phyloP scores from a whole-genome alignment of 1,284 basidiomycete species.

The Ustilago crameri region DNA sequence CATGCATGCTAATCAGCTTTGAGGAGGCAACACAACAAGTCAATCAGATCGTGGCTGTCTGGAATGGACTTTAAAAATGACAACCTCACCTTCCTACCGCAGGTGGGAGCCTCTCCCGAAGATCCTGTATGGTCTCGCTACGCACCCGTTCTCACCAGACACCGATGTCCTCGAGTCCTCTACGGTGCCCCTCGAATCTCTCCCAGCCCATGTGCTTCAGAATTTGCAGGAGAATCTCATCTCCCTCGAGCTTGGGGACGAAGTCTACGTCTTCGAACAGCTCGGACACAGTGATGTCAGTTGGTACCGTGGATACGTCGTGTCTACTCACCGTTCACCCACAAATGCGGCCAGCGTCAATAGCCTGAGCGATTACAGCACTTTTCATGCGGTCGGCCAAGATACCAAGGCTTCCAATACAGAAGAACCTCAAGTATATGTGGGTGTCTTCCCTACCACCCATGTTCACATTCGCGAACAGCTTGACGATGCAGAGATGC shows the following conservation, averaged over 20 bases:
- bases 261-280: conserved; percentile 80
- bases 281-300: conserved; percentile 56
- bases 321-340: conserved; percentile 71
- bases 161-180: conserved; percentile 50
- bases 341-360: conserved; percentile 68
- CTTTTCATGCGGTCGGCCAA: conserved; percentile 40
- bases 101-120: conserved; percentile 62
- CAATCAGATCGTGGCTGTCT: no score
- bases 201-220: conserved; percentile 27
- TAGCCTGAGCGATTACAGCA: conserved; percentile 56
- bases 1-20: no score
- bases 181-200: conserved; percentile 27
- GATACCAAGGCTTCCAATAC: conserved; percentile 15
- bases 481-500: conserved; percentile 86
- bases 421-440: conserved; percentile 81
- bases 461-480: conserved; percentile 90
- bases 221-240: conserved; percentile 58
- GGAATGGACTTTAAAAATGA: no score
- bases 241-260: conserved; percentile 79
- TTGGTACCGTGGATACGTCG: conserved; percentile 77
- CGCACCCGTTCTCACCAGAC: conserved; percentile 58
- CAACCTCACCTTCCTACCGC: conserved; percentile 28
- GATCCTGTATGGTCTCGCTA: conserved; percentile 60
- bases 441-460: conserved; percentile 93
- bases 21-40: no score